Base-by-base conservation (phyloP, 257 asterid genomes). In the Phtheirospermum japonicum region DNA sequence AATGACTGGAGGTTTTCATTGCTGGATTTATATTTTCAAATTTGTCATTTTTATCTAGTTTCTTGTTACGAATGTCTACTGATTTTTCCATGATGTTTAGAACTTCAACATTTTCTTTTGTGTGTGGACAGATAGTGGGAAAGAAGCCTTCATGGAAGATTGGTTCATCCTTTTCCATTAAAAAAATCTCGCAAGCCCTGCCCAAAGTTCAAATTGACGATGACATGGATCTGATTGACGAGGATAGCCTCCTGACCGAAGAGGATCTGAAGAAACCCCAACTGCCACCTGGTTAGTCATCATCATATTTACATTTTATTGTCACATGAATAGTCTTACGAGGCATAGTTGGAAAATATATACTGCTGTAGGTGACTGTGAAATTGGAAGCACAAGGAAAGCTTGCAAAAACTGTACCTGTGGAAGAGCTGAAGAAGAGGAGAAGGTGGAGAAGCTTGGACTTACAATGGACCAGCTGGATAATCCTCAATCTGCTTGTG, bases 401-500 rank as follows among this genome's bases (percentile, higher is more conserved):
- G 96, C 99, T 39, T 93, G 99, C 84, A 87, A 87, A 76, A 93
- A 85, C 65, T 89, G 99, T 82, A 71, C 79, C 11, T 93, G 99
- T 70, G 97, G 97, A 34, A 82, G 97, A 66, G 96, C 96, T 66
- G 97, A 89, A 78, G 90, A 68, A 12, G 97, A 93, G 71, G 83
- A 84, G 67, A 89, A 87, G 72, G 95, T 89, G 69, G 66, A 33
- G 69, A 85, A 85, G 78, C 89, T 89, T 71, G 99, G 87, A 61
- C 82, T 77, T 59, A 83, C 87, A 14, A 64, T 74, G 81, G 97
- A 93, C 50, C 94, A 87, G 73, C 67, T 93, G 48, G 52, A 76
- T 51, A 93, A 89, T 83, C 99, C 97, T 23, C 83, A 89, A 73
- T 93, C 99, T 72, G 89, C 96, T 40, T 93, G 99, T 74, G 97